phyloP scores from a whole-genome alignment of 176 grass and related monocot genomes.

The Aegilops longissima region DNA sequence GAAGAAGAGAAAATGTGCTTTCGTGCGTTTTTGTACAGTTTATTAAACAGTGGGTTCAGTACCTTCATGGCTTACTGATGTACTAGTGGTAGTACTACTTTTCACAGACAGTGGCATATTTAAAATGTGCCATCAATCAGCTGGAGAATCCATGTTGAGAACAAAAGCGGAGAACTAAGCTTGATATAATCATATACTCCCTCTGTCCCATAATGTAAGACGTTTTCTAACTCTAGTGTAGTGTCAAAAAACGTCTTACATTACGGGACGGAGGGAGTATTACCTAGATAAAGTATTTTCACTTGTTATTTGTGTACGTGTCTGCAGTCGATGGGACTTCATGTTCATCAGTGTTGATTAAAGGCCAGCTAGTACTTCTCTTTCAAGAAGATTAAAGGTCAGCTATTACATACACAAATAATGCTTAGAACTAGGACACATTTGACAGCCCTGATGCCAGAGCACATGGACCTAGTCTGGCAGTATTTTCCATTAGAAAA shows the following conservation, averaged over 20 bases:
- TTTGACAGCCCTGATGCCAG: neutral
- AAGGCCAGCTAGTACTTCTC: neutral
- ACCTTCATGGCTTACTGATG: neutral
- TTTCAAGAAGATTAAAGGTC: no score
- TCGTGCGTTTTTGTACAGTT: neutral
- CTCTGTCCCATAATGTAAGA: no score
- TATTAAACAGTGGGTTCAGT: neutral
- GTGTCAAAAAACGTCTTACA: no score
- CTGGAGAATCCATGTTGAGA: no score
- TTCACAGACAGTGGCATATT: neutral
- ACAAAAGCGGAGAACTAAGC: neutral
- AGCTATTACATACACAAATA: neutral
- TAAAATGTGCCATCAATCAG: neutral
- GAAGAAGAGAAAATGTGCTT: neutral
- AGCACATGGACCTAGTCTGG: neutral
- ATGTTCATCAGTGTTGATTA: neutral
- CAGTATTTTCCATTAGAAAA: neutral
- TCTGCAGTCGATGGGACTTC: neutral
- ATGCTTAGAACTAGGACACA: neutral
- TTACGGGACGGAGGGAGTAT: no score
- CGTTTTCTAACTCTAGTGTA: no score
- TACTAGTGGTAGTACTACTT: neutral
- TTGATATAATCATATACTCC: neutral
- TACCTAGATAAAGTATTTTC: neutral
- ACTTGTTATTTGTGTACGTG: neutral